Percentiles rank a stretch among this genome's conserved stretches.
Conservation (phyloP, 1,139 yeast species). For the Yamadazyma kanchanaburiensis region DNA sequence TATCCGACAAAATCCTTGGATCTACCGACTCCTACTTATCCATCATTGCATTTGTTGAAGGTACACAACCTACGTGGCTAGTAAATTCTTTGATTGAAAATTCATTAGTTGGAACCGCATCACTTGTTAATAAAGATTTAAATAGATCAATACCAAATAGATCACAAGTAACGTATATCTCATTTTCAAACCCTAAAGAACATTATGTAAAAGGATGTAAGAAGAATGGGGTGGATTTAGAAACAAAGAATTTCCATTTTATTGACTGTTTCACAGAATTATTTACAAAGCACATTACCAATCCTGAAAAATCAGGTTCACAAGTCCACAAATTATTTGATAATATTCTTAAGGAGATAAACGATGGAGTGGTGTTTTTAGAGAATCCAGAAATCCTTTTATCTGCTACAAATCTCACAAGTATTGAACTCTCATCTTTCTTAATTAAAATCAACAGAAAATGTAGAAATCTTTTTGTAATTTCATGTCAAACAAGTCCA, state of each 20-base stretch:
- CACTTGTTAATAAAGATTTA: slow-evolving; percentile 33
- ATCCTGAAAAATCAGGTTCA: slow-evolving; percentile 17
- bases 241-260: slow-evolving; percentile 30
- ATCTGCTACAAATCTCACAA: slow-evolving; percentile 33
- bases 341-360: slow-evolving; percentile 13
- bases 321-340: slow-evolving; percentile 22
- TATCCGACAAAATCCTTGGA: slow-evolving; percentile 25
- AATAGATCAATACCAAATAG: slow-evolving; percentile 16
- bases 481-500: slow-evolving; percentile 35
- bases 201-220: slow-evolving; percentile 37
- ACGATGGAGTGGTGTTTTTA: slow-evolving; percentile 29
- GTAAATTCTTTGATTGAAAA: slow-evolving; percentile 46
- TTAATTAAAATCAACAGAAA: slow-evolving; percentile 33
- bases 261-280: slow-evolving; percentile 44
- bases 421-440: slow-evolving; percentile 31
- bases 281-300: slow-evolving; percentile 27
- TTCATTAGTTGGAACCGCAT: slow-evolving; percentile 39
- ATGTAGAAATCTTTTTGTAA: slow-evolving; percentile 32
- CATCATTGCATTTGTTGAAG: slow-evolving; percentile 53
- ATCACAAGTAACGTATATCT: slow-evolving; percentile 36
- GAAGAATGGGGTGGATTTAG: slow-evolving; percentile 42
- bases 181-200: slow-evolving; percentile 39
- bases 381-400: slow-evolving; percentile 53
- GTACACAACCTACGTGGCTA: slow-evolving; percentile 71
- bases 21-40: slow-evolving; percentile 28